Conservation (phyloP, 116 monocot species). For the Papilionanthe hybrid region DNA sequence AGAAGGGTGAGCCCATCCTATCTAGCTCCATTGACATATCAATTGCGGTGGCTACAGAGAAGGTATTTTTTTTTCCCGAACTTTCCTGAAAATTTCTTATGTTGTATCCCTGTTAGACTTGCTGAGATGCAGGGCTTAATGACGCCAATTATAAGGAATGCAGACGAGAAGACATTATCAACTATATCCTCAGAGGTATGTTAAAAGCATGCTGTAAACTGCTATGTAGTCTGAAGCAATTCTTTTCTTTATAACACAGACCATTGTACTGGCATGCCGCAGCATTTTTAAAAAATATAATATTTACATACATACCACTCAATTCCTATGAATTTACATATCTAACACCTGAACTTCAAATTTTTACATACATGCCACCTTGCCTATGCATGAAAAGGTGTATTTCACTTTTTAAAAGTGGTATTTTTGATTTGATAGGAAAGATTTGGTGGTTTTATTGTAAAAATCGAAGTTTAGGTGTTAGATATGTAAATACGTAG, state of each 20-base stretch:
- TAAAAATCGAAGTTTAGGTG: too few species aligned
- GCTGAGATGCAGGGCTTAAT: conserved; percentile 69
- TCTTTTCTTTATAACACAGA: neutral
- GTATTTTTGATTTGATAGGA: too few species aligned
- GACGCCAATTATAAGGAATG: conserved; percentile 96
- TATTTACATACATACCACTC: too few species aligned
- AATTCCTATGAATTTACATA: too few species aligned
- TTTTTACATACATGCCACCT: too few species aligned
- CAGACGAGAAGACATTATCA: conserved; percentile 81
- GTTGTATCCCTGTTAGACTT: conserved; percentile 2
- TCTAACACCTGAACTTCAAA: too few species aligned
- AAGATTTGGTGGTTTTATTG: too few species aligned
- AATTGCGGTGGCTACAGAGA: conserved; percentile 95
- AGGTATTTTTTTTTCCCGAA: conserved; percentile 28
- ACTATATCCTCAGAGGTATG: conserved; percentile 86
- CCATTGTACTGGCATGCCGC: neutral
- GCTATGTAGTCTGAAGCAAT: neutral
- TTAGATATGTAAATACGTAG: too few species aligned
- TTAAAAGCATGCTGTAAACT: neutral
- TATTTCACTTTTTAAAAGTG: too few species aligned
- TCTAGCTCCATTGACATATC: conserved; percentile 88
- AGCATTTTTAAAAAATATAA: neutral
- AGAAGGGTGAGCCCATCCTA: conserved; percentile 51
- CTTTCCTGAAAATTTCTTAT: conserved; percentile 1
- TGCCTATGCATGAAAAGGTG: too few species aligned